These are phyloP conservation scores for Neurospora sp. DNA, from an alignment of 495 filamentous ascomycete genomes.

Conservation along the genomic window DNA sequence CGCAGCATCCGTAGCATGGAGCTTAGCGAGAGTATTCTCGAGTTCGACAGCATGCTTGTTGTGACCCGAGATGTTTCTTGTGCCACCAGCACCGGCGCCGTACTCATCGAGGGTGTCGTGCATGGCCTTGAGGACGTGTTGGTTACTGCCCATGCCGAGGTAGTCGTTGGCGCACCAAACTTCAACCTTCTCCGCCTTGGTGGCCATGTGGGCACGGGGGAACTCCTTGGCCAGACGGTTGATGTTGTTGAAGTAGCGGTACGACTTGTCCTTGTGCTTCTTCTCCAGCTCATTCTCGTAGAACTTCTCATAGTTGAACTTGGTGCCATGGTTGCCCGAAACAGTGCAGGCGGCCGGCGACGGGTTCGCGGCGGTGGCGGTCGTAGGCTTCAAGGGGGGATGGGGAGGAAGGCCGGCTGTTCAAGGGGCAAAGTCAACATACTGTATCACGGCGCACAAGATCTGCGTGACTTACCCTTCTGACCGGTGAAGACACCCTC, in stretches of 20 bases:
- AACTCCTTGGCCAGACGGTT: slow-evolving; percentile 96
- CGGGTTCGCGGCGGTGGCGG: slow-evolving; percentile 11
- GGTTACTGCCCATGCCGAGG: slow-evolving; percentile 92
- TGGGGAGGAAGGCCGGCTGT: slow-evolving; percentile 31
- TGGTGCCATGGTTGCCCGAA: slow-evolving; percentile 27
- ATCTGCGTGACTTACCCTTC: slow-evolving; percentile 36
- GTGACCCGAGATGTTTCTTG: slow-evolving; percentile 94
- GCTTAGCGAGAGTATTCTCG: slow-evolving; percentile 73
- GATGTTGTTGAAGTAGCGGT: slow-evolving; percentile 99
- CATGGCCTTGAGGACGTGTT: slow-evolving; percentile 79
- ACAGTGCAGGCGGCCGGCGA: slow-evolving; percentile 9
- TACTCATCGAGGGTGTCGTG: slow-evolving; percentile 91
- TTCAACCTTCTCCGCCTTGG: slow-evolving; percentile 77
- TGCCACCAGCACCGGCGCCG: slow-evolving; percentile 90
- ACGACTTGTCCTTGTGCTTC: slow-evolving; percentile 99
- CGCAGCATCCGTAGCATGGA: slow-evolving; percentile 84
- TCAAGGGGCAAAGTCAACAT: slow-evolving; percentile 8
- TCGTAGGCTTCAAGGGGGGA: slow-evolving; percentile 25
- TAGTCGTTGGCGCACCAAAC: slow-evolving; percentile 99
- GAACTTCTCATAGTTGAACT: slow-evolving; percentile 86
- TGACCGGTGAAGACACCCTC: slow-evolving; percentile 51
- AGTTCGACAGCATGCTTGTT: slow-evolving; percentile 86
- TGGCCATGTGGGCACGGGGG: slow-evolving; percentile 84
- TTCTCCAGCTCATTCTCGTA: slow-evolving; percentile 84
- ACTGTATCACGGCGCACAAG: background rate